Base-by-base conservation (phyloP, 2,329 filamentous ascomycete species). In the Cladosporium sp. region DNA sequence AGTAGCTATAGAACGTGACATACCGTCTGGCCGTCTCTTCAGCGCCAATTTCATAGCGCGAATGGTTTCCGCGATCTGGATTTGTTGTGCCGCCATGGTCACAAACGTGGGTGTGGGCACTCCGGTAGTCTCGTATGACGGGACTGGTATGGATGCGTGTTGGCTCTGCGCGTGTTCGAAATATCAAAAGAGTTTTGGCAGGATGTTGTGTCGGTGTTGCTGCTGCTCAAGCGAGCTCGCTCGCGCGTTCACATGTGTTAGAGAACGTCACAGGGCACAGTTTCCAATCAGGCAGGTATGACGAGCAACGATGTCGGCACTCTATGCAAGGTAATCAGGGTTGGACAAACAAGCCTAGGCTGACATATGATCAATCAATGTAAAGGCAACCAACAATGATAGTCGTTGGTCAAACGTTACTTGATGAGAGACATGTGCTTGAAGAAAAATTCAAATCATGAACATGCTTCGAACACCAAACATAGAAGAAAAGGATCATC, bases 41-140 rank as follows among this genome's bases (percentile, higher is more conserved):
- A 89, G 80, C 6, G 88, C 87, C 77, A 88, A 87, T 73, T 88
- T 90, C 84, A 91, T 88, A 62, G 84, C 86, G 70, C 84, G 82
- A 75, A 90, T 87, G 23, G 88, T 90, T 73, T 90, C 87, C 68
- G 86, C 83, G 73, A 90, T 86, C 66, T 89, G 79, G 50, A 87
- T 80, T 50, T 74, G 73, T 72, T 89, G 87, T 60, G 84, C 80
- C 29, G 64, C 64, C 83, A 85, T 85, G 62, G 66, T 76, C 52
- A 62, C 26, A 28, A 28, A 31, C 11, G 26, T 8, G 21, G 7
- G 21, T 10, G 55, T 18, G 5, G 3, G 5, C 18, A n/a, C 29
- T 31, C 52, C n/a, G 5, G 8, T 5, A 1, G 16, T 1, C 4
- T 33, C 8, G 28, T 21, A 12, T 12, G 10, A 10, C 8, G 5